Percentiles rank a stretch among this genome's conserved stretches.
Conservation (phyloP, 495 filamentous ascomycete species). For the Jackrogersella minutella region DNA sequence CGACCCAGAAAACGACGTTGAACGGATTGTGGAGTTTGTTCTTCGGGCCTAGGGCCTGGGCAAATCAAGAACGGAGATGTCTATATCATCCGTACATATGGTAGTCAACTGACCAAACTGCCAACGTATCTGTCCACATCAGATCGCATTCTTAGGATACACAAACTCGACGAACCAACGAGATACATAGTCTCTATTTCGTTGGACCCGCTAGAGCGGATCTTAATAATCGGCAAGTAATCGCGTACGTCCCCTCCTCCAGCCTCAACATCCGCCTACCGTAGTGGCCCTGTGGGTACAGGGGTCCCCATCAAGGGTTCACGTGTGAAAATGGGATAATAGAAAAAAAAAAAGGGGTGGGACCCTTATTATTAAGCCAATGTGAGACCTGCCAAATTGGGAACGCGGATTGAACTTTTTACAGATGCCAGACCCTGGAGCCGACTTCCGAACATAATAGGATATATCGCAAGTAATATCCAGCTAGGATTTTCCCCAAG, state of each 20-base stretch:
- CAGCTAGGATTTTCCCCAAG: background rate
- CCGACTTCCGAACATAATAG: constrained; percentile 4
- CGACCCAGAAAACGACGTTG: constrained; percentile 23
- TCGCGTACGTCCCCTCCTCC: constrained; percentile 24
- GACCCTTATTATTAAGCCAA: constrained; percentile 26
- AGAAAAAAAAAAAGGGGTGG: constrained; percentile 8
- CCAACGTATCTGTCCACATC: constrained; percentile 32
- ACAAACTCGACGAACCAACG: constrained; percentile 30
- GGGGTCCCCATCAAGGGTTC: constrained; percentile 21
- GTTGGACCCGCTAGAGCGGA: constrained; percentile 35
- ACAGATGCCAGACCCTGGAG: background rate
- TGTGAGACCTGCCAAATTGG: constrained; percentile 33
- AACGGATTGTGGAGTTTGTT: constrained; percentile 30
- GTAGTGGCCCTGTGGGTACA: constrained; percentile 13
- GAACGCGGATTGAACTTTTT: constrained; percentile 17
- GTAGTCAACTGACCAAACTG: constrained; percentile 41
- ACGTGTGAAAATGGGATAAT: constrained; percentile 24
- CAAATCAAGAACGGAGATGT: constrained; percentile 31
- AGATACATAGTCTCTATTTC: constrained; percentile 2
- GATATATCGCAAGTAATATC: background rate
- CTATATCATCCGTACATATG: constrained; percentile 26
- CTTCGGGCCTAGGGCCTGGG: background rate
- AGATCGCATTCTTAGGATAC: constrained; percentile 34
- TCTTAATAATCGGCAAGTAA: constrained; percentile 43
- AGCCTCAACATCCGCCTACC: constrained; percentile 25